These are phyloP conservation scores for Mrakia blollopis DNA, from an alignment of 768 basidiomycete genomes.

Conservation along the genomic window DNA sequence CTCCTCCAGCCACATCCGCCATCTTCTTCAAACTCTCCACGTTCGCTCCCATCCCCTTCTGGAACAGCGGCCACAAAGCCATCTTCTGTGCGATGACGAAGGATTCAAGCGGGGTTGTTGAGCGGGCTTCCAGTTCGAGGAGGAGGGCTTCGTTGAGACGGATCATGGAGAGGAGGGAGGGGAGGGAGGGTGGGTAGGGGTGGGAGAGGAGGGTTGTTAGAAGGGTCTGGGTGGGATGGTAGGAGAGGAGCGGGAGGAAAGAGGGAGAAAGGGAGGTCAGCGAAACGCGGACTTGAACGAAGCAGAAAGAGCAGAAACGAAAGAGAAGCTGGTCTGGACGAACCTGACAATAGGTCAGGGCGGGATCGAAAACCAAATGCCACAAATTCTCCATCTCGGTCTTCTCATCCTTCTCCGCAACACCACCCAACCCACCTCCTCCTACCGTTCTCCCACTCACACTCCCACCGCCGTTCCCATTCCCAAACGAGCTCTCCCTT, in stretches of 20 bases:
- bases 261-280: not conserved
- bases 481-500: not conserved
- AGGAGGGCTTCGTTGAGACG: constrained; percentile 78
- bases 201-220: no score
- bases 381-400: constrained; percentile 58
- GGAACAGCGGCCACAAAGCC: constrained; percentile 89
- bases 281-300: not conserved
- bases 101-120: constrained; percentile 71
- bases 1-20: constrained; percentile 54
- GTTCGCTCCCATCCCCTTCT: constrained; percentile 79
- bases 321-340: constrained; percentile 31
- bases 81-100: constrained; percentile 76
- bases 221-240: constrained; percentile 54
- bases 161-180: constrained; percentile 83
- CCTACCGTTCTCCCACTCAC: no score
- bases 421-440: not conserved
- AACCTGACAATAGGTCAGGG: constrained; percentile 77
- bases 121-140: constrained; percentile 56
- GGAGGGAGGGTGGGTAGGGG: constrained; percentile 53
- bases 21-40: constrained; percentile 74
- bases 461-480: not conserved
- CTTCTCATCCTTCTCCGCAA: constrained; percentile 33
- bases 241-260: constrained; percentile 1
- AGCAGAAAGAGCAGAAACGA: no score
- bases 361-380: constrained; percentile 91